Evolutionary conservation across 768 basidiomycete species (phyloP), one percentile per base, ranked within the genome.

Genomic region (Boletus tomentosulus): DNA sequence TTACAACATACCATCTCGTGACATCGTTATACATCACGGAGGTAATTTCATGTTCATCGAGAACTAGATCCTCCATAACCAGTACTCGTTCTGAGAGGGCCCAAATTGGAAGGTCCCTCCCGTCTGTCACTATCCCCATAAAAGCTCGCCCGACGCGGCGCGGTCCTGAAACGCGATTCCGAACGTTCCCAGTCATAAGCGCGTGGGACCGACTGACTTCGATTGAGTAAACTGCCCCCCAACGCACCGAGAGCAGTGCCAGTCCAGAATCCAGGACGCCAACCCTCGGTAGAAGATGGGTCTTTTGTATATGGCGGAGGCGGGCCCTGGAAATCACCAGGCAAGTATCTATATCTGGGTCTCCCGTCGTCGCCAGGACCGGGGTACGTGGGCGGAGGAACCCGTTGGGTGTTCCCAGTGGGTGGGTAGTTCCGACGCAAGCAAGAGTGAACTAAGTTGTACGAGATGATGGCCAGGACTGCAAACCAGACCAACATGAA

Each of bases 221-320:
- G 70, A 63, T 78, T 85, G 70, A 77, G 73, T 3, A 84, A 61
- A 56, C 81, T 80, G 27, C 83, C 79, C 2, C 84, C 87, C 3
- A 88, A 66, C 25, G 85, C 86, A 7, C 91, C 94, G 1, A 87
- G 62, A 1, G 82, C 80, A 7, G 89, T 82, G 3, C 93, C 93
- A 2, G 88, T 86, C 88, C 86, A 94, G 66, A 96, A 94, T 3
- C 92, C 92, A 11, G 88, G 86, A 39, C 73, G 68, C 82, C 83
- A 84, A 51, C 70, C 70, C 25, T 64, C 66, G 44, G 9, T 52
- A 6, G 67, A 27, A 24, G 68, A 57, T 2, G 69, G 67, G 33
- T 73, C 58, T 47, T 72, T 73, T 16, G 79, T 77, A 59, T 87
- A 85, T 0, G 86, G 84, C 22, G 87, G 84, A 0, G 78, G 76